Evolutionary conservation across 108 stramenopile species (phyloP), one percentile per base, ranked within the genome.

Genomic region (Skeletonema tropicum): DNA sequence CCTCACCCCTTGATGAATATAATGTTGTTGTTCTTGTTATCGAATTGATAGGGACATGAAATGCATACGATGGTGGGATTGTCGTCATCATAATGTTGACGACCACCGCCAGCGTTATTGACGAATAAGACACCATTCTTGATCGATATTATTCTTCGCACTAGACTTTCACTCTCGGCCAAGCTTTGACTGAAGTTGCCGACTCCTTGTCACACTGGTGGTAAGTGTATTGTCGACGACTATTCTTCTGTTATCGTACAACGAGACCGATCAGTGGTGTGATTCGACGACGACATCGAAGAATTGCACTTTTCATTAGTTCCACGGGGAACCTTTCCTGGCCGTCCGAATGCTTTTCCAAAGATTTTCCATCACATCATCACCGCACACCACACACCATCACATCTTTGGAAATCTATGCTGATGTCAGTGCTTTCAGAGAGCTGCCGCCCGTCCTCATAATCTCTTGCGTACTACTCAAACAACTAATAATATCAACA

Each of bases 401-500:
- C 35, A 69, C 71, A 73, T 78, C 71, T 23, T 73, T 72, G 26
- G 41, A 66, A 21, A 79, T 49, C 21, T 66, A 57, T 61, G 12
- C 29, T 45, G 42, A 45, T 39, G 33, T 60, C 59, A 31, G 19
- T 60, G 25, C 57, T 8, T n/a, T 31, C 59, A 68, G 25, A 68
- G 58, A 60, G n/a, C 41, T 35, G n/a, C 38, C 46, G 29, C 48
- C 12, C 36, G 0, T 25, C 23, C 48, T 48, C 23, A 36, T 25
- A 36, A 65, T 38, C 42, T 42, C 41, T 45, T 45, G 15, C 42
- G 42, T 45, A 45, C 36, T 63, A 64, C 41, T 23, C 23, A 64
- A 46, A 21, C 12, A 33, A 45, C n/a, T 0, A 48, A 62, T 30
- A 45, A 64, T 30, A 66, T 33, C 68, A 36, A 64, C 35, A 81